phyloP scores from a whole-genome alignment of 306 rosid genomes.

The Nissolia schottii region DNA sequence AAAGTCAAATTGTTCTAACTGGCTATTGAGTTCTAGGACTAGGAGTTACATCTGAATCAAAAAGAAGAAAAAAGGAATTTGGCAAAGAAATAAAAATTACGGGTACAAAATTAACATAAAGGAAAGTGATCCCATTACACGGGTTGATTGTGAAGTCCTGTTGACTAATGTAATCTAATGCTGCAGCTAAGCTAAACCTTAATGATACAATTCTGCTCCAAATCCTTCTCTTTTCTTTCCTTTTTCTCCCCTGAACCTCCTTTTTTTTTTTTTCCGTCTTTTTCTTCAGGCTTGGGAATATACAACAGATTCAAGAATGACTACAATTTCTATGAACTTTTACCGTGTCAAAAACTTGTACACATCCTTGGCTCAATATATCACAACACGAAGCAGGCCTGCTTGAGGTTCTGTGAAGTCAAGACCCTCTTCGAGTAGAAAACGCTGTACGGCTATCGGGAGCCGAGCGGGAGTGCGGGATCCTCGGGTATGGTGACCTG shows the following conservation, averaged over 20 bases:
- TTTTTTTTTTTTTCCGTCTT: neutral
- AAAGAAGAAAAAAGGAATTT: constrained; percentile 22
- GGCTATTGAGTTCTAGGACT: constrained; percentile 50
- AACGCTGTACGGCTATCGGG: constrained; percentile 70
- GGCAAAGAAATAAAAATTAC: constrained; percentile 37
- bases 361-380: constrained; percentile 51
- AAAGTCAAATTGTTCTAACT: constrained; percentile 35
- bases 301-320: constrained; percentile 61
- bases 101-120: constrained; percentile 56
- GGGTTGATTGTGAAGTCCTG: constrained; percentile 29
- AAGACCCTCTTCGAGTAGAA: constrained; percentile 77
- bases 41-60: constrained; percentile 49
- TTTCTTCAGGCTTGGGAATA: constrained; percentile 35
- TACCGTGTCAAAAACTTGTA: constrained; percentile 52
- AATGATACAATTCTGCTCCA: constrained; percentile 46
- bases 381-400: constrained; percentile 75
- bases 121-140: constrained; percentile 33
- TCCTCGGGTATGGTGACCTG: constrained; percentile 86
- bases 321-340: constrained; percentile 28
- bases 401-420: constrained; percentile 76
- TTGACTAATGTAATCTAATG: constrained; percentile 37
- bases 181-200: constrained; percentile 37
- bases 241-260: neutral
- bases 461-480: constrained; percentile 76
- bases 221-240: constrained; percentile 24